A percentile compares a stretch with the other conserved stretches of the same genome.
Evolutionary conservation across 2,329 filamentous ascomycete species (phyloP).

Genomic region (Phaeoacremonium minimum): DNA sequence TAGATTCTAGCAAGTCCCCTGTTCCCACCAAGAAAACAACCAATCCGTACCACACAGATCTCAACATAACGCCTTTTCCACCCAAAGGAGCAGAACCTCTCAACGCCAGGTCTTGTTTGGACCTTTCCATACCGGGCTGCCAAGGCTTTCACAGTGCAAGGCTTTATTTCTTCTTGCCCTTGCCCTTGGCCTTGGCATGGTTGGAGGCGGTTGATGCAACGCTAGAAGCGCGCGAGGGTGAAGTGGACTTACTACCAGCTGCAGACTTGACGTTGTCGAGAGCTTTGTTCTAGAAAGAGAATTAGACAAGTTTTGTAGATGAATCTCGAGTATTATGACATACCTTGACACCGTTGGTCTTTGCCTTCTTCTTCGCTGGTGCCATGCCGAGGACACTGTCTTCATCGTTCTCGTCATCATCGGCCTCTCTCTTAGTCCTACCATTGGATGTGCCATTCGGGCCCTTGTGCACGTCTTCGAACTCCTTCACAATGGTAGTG

Average conservation of each 20-base stretch:
- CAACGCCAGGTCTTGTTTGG: no score
- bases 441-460: constrained; percentile 57
- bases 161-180: constrained; percentile 48
- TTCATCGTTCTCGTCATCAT: constrained; percentile 82
- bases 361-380: constrained; percentile 92
- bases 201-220: constrained; percentile 71
- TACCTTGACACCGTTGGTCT: constrained; percentile 79
- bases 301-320: constrained; percentile 4
- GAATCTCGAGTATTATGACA: constrained; percentile 22
- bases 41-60: no score
- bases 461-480: constrained; percentile 62
- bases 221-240: constrained; percentile 82
- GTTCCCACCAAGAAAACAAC: no score
- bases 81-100: no score
- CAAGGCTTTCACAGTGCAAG: no score
- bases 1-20: no score
- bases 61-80: no score
- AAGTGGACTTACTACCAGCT: constrained; percentile 68
- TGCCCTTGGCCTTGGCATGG: constrained; percentile 35
- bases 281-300: constrained; percentile 84
- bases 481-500: constrained; percentile 91
- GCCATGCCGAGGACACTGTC: constrained; percentile 74
- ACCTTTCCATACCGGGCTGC: no score
- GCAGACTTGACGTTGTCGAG: constrained; percentile 79
- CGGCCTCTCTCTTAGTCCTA: constrained; percentile 68